Evolutionary conservation across 768 basidiomycete species (phyloP).

Genomic region (Macrocybe gigantea): DNA sequence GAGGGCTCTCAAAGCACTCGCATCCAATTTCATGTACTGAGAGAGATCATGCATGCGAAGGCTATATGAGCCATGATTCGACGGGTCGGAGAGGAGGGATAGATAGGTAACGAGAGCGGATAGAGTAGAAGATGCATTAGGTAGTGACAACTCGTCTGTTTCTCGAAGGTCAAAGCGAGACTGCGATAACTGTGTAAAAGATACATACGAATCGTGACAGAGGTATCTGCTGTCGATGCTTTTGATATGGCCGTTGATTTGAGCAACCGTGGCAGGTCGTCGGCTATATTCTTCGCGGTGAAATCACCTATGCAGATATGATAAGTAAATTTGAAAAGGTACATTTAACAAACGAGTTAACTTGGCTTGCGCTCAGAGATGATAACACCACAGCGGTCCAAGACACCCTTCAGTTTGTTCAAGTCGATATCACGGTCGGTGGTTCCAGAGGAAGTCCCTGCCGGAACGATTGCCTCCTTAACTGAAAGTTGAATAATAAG

Average conservation of each 20-base stretch:
- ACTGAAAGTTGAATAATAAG: conserved; percentile 93
- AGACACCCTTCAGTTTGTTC: conserved; percentile 75
- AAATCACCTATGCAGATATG: conserved; percentile 64
- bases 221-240: conserved; percentile 41
- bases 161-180: neutral
- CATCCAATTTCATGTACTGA: conserved; percentile 94
- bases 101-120: conserved; percentile 82
- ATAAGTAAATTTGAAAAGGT: neutral
- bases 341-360: conserved; percentile 24
- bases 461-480: conserved; percentile 89
- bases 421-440: conserved; percentile 86
- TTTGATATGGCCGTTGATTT: conserved; percentile 33
- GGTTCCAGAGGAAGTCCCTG: conserved; percentile 63
- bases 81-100: conserved; percentile 66
- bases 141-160: conserved; percentile 74
- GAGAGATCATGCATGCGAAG: conserved; percentile 86
- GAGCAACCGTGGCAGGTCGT: conserved; percentile 73
- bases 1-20: conserved; percentile 87
- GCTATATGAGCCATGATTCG: conserved; percentile 75
- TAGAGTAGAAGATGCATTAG: conserved; percentile 73
- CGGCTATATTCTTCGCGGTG: conserved; percentile 67
- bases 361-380: conserved; percentile 87
- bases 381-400: conserved; percentile 89
- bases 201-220: conserved; percentile 50
- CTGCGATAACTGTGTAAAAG: neutral